Evolutionary conservation across 768 basidiomycete genomes (phyloP).

Genomic region (Psilocybe cyanescens): DNA sequence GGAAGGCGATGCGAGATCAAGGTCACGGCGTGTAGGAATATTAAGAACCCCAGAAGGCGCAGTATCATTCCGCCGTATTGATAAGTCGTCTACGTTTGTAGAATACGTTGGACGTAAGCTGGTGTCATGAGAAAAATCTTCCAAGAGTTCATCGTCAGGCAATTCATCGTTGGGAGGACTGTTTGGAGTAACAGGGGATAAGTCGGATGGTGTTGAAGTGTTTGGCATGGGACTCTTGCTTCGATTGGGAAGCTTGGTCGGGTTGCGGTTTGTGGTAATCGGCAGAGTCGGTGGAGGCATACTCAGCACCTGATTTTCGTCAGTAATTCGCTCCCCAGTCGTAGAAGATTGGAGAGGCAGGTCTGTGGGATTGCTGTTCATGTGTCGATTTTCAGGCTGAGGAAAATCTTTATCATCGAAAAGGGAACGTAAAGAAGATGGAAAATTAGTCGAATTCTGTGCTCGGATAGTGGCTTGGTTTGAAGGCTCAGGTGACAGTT

Average conservation of each 20-base stretch:
- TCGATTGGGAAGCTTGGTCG: not conserved
- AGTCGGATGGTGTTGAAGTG: not conserved
- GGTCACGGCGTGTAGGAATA: conserved; percentile 15
- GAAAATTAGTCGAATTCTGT: conserved; percentile 53
- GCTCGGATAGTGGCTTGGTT: conserved; percentile 55
- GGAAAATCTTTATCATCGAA: conserved; percentile 65
- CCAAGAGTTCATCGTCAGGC: not conserved
- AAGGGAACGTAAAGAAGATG: conserved; percentile 76
- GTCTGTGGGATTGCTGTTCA: conserved; percentile 29
- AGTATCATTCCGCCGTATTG: conserved; percentile 22
- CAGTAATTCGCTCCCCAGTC: not conserved
- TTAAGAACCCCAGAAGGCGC: conserved; percentile 15
- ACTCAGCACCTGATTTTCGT: not conserved
- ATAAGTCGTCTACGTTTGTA: conserved; percentile 4
- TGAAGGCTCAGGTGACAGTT: conserved; percentile 23
- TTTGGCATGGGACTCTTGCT: conserved; percentile 1
- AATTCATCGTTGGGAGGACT: not conserved
- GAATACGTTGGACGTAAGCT: not conserved
- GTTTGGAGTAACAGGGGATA: conserved; percentile 7
- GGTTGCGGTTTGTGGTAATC: not conserved
- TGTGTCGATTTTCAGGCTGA: conserved; percentile 44
- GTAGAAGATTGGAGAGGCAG: conserved; percentile 3
- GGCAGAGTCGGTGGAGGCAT: not conserved
- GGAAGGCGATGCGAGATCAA: conserved; percentile 37
- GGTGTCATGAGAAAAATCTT: not conserved